These are phyloP conservation scores for Lipomyces lipofer DNA, from an alignment of 805 yeast genomes.

Conservation along the genomic window DNA sequence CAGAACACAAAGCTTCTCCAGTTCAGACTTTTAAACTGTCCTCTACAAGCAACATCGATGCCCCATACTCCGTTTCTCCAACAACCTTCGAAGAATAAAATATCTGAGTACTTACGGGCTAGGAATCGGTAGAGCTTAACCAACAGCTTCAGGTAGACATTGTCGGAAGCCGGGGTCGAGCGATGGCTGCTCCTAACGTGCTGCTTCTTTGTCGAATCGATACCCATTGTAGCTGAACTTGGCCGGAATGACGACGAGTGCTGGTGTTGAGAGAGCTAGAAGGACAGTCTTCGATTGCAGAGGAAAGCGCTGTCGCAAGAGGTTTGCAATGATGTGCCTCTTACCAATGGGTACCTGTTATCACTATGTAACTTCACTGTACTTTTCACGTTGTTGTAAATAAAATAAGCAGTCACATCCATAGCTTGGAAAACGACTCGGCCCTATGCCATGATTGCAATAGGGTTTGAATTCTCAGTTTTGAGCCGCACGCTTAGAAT, in stretches of 20 bases:
- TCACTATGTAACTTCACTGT: not conserved
- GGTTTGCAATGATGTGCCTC: too few species aligned
- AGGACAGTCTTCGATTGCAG: too few species aligned
- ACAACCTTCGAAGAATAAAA: too few species aligned
- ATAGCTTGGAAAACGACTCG: too few species aligned
- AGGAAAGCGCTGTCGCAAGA: too few species aligned
- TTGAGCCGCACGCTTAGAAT: not conserved
- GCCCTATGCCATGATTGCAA: not conserved
- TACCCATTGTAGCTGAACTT: constrained; percentile 27
- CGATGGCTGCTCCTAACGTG: constrained; percentile 96
- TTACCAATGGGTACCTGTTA: not conserved
- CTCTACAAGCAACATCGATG: too few species aligned
- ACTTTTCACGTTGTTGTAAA: not conserved
- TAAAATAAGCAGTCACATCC: not conserved
- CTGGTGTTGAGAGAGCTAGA: not conserved
- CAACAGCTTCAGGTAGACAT: constrained; percentile 96
- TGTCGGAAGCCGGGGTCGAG: constrained; percentile 98
- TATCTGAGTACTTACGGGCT: constrained; percentile 99
- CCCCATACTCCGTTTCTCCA: too few species aligned
- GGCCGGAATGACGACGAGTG: not conserved
- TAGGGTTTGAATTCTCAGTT: not conserved
- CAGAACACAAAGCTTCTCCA: too few species aligned
- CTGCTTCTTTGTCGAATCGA: constrained; percentile 91
- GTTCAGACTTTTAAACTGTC: too few species aligned
- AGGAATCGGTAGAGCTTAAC: constrained; percentile 98